phyloP scores from a whole-genome alignment of 495 filamentous ascomycete species.

The Penicillium cataractarum region DNA sequence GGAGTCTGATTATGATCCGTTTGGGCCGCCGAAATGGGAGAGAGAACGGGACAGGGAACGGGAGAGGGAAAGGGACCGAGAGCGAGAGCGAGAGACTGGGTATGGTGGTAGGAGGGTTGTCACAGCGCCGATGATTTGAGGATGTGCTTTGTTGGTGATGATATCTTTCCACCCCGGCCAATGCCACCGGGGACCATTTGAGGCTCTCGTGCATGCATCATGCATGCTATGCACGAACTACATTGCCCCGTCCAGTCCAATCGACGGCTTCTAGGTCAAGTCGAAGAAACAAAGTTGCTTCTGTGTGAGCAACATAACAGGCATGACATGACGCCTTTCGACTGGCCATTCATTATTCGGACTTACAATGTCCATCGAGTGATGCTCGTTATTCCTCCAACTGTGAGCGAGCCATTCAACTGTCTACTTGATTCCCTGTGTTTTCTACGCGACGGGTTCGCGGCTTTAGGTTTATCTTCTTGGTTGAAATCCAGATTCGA shows the following conservation, averaged over 20 bases:
- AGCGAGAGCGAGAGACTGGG: not conserved
- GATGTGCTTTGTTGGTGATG: not conserved
- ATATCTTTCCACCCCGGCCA: not conserved
- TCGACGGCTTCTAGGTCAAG: too few relatives aligned
- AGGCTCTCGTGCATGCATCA: not conserved
- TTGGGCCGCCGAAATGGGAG: constrained; percentile 30
- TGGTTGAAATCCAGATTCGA: not conserved
- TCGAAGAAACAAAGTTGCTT: not conserved
- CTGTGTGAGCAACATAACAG: too few relatives aligned
- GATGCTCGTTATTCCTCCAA: not conserved
- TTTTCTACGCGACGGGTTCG: not conserved
- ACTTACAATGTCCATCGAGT: not conserved
- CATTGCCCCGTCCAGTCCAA: too few relatives aligned
- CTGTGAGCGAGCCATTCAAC: not conserved
- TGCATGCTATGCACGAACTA: not conserved
- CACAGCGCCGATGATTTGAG: constrained; percentile 30
- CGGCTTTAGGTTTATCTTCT: not conserved
- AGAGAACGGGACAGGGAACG: constrained; percentile 13
- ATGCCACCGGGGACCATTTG: not conserved
- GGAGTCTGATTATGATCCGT: constrained; percentile 30
- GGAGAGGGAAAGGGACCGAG: not conserved
- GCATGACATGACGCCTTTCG: not conserved
- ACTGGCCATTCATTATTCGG: not conserved
- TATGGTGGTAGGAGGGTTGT: constrained; percentile 18
- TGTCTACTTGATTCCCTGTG: not conserved